Evolutionary conservation across 768 basidiomycete genomes (phyloP).

Genomic region (Tephrocybe rancida): DNA sequence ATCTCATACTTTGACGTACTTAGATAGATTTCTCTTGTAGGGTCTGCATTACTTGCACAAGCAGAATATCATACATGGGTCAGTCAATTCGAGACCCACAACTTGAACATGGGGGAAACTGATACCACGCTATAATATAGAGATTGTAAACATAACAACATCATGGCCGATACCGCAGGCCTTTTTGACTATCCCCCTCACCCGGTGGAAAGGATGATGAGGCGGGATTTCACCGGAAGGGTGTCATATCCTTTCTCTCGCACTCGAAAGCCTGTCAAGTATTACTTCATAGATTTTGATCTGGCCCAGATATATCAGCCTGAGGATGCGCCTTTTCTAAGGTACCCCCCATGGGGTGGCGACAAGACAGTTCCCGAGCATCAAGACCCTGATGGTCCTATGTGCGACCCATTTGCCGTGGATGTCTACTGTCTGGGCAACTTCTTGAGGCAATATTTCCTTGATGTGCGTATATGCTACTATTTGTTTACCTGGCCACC

Average conservation of each 20-base stretch:
- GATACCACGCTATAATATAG: neutral
- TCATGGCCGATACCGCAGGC: neutral
- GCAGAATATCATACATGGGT: constrained; percentile 4
- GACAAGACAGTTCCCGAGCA: constrained; percentile 41
- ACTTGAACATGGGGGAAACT: no score
- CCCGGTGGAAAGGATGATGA: no score
- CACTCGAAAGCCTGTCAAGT: constrained; percentile 8
- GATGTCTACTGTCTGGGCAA: constrained; percentile 42
- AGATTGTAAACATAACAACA: neutral
- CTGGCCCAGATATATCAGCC: constrained; percentile 7
- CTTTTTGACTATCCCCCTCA: neutral
- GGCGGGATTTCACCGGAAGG: constrained; percentile 16
- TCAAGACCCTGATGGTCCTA: neutral
- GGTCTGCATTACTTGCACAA: no score
- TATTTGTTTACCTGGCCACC: neutral
- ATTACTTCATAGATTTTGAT: no score
- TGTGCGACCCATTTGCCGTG: constrained; percentile 32
- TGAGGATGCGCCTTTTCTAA: constrained; percentile 24
- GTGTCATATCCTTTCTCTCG: constrained; percentile 10
- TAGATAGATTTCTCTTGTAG: no score
- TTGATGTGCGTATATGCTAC: constrained; percentile 14
- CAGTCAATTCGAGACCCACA: neutral
- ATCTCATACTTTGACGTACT: no score
- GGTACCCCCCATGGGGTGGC: constrained; percentile 35
- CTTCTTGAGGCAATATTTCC: constrained; percentile 22